phyloP scores from a whole-genome alignment of 208 protist species.

The Strigomonas galati region DNA sequence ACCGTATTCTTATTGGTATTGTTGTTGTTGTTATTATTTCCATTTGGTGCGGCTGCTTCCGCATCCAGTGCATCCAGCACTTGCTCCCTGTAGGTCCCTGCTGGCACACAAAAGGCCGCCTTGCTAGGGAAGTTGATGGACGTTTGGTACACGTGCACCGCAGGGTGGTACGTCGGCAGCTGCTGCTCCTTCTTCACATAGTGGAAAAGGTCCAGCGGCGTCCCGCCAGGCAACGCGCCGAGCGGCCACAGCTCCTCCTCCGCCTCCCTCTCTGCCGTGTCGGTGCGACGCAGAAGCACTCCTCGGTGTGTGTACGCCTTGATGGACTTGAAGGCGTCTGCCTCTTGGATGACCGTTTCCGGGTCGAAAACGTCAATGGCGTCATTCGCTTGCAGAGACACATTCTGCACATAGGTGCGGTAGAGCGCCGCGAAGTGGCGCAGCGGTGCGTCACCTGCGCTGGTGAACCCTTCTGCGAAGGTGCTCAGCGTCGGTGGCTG shows the following conservation, averaged over 20 bases:
- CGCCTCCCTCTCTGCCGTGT: too few species aligned
- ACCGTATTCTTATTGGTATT: constrained; percentile 2
- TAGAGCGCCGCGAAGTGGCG: too few species aligned
- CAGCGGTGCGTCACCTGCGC: too few species aligned
- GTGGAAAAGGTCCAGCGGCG: not conserved
- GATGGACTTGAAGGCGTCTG: too few species aligned
- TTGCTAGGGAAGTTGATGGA: not conserved
- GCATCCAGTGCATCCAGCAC: not conserved
- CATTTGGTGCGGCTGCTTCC: not conserved
- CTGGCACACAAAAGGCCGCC: not conserved
- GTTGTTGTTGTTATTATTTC: not conserved
- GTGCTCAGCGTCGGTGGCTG: too few species aligned
- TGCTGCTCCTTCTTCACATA: not conserved
- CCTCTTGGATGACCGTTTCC: too few species aligned
- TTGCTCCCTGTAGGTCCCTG: not conserved
- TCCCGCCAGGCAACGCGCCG: not conserved
- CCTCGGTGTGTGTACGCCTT: too few species aligned
- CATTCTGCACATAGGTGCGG: too few species aligned
- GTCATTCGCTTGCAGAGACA: too few species aligned
- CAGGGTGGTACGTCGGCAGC: not conserved
- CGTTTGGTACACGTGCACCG: not conserved
- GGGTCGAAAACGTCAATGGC: too few species aligned
- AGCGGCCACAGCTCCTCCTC: not conserved
- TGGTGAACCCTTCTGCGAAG: too few species aligned
- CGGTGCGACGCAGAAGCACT: too few species aligned